These are phyloP conservation scores for Aspergillus kassunensis DNA, from an alignment of 495 filamentous ascomycete genomes.

Conservation along the genomic window DNA sequence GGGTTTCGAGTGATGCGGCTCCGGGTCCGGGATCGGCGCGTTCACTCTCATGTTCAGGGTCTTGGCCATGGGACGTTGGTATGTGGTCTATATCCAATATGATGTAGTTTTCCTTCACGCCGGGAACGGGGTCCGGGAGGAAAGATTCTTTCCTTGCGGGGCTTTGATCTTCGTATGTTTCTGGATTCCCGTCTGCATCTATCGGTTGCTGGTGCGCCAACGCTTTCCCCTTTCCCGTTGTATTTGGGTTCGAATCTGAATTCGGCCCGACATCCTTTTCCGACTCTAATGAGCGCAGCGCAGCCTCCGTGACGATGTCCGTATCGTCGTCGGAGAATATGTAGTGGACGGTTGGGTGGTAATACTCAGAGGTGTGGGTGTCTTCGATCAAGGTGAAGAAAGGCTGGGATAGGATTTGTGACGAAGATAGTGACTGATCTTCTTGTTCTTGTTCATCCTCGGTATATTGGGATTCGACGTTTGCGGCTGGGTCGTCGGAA, in stretches of 20 bases:
- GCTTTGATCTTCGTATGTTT: slow-evolving; percentile 13
- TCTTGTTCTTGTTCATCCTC: slow-evolving; percentile 9
- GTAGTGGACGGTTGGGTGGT: slow-evolving; percentile 84
- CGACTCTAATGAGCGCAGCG: slow-evolving; percentile 38
- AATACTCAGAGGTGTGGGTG: slow-evolving; percentile 45
- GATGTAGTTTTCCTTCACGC: slow-evolving; percentile 40
- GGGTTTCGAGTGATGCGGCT: too few relatives aligned
- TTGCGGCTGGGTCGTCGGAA: slow-evolving; percentile 9
- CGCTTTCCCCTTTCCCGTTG: slow-evolving; percentile 21
- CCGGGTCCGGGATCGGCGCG: slow-evolving; percentile 4
- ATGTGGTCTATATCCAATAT: slow-evolving; percentile 39
- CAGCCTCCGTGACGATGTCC: slow-evolving; percentile 58
- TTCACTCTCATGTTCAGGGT: background rate
- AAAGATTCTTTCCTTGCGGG: slow-evolving; percentile 23
- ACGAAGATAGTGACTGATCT: slow-evolving; percentile 14
- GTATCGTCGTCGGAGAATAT: slow-evolving; percentile 76
- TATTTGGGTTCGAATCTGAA: too few relatives aligned
- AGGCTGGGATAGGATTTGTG: slow-evolving; percentile 33
- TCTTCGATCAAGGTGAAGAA: slow-evolving; percentile 55
- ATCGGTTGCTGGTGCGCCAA: slow-evolving; percentile 11
- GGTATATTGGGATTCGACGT: slow-evolving; percentile 7
- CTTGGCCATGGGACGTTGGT: background rate
- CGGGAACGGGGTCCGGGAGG: slow-evolving; percentile 38
- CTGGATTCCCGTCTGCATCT: slow-evolving; percentile 11
- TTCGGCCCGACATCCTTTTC: slow-evolving; percentile 28